Percentiles rank a stretch among this genome's conserved stretches.
phyloP scores from a whole-genome alignment of 441 rosid genomes.

The Hura crepitans region DNA sequence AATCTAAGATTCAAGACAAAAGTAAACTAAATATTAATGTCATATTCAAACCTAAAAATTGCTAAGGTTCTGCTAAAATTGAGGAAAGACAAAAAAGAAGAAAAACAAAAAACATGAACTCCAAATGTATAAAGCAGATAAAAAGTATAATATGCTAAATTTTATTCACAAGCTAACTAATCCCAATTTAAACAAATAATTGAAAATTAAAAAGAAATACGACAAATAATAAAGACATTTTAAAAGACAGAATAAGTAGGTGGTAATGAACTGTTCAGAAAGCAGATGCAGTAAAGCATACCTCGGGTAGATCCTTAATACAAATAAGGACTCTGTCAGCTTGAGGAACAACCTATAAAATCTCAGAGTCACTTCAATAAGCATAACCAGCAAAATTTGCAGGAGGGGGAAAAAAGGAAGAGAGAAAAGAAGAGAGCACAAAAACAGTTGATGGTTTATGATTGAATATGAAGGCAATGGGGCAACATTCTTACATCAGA shows the following conservation, averaged over 20 bases:
- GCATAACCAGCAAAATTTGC: not conserved
- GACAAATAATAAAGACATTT: not conserved
- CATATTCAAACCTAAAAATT: not conserved
- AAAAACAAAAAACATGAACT: not conserved
- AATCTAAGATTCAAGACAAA: not conserved
- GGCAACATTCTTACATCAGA: too few relatives aligned
- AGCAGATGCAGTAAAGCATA: constrained; percentile 2
- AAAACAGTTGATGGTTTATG: not conserved
- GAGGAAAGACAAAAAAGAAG: not conserved
- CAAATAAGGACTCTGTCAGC: constrained; percentile 11
- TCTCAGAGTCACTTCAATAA: not conserved
- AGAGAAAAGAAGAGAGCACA: not conserved
- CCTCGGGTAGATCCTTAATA: constrained; percentile 24
- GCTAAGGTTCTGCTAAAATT: not conserved
- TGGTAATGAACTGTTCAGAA: not conserved
- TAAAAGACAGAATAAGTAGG: not conserved
- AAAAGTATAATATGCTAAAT: not conserved
- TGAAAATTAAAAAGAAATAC: not conserved
- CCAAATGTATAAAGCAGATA: not conserved
- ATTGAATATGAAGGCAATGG: not conserved
- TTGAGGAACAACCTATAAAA: constrained; percentile 6
- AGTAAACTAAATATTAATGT: not conserved
- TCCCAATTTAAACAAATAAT: not conserved
- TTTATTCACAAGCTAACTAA: not conserved
- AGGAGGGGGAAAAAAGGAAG: not conserved